Evolutionary conservation across 164 flowering plant species (phyloP), one percentile per base, ranked within the genome.

Genomic region (Buxus sempervirens): DNA sequence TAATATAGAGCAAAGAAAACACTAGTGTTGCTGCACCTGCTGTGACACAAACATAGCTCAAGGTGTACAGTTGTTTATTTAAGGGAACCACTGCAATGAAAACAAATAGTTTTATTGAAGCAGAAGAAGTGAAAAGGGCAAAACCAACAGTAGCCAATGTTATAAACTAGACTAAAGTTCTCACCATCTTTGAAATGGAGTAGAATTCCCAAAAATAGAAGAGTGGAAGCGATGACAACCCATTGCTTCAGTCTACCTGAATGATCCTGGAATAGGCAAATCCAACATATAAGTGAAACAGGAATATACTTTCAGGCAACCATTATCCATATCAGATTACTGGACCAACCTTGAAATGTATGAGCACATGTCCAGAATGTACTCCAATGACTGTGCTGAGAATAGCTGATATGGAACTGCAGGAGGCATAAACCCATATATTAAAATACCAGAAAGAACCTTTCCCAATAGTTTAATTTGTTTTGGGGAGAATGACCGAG

Each of bases 31-130:
- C 97, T 55, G 94, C 89, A 68, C 97, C 96, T 20, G 96, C 84
- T 24, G 98, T 91, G 22, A 93, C 78, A 68, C 96, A 93, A 53
- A 87, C 91, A 76, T 93, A 93, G 81, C 94, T 93, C 69, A 90
- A 73, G 65, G 86, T 82, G 80, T 91, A 93, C 64, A 93, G 58
- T 78, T 93, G 96, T 73, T 93, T 93, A 71, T 93, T 93, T 36
- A 88, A 75, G 59, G 96, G 97, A 73, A 93, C 86, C 22, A 84
- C 97, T 93, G 96, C 79, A 81, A 60, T 28, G 9, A 66, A 70
- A 71, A 21, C 42, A 54, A 66, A 64, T 24, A 64, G 32, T 18
- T 13, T 27, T 54, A 25, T 13, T 10, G 18, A 19, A n/a, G 28
- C 49, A 26, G 21, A 66, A 45, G 16, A 28, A 71, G 41, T 60